Evolutionary conservation across 2,329 filamentous ascomycete genomes (phyloP).

Genomic region (Drechslerella dactyloides): DNA sequence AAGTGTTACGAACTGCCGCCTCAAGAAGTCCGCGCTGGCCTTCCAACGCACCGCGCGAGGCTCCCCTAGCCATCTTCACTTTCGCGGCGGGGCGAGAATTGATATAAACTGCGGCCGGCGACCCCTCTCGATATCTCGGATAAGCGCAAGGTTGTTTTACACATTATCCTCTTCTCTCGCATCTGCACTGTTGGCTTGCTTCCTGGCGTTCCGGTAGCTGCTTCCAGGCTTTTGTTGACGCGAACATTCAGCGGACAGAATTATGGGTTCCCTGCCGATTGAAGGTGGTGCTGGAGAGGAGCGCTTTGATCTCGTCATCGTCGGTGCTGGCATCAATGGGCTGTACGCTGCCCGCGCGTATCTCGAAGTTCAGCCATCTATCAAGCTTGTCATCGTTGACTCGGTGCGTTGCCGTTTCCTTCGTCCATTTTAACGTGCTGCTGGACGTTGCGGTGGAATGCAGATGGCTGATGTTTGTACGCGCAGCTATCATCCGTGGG

Average conservation of each 20-base stretch:
- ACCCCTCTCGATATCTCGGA: neutral
- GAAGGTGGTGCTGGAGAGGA: constrained; percentile 24
- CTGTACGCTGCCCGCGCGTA: constrained; percentile 36
- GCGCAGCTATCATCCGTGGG: constrained; percentile 57
- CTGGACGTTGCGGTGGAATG: neutral
- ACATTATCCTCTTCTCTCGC: neutral
- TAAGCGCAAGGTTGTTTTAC: neutral
- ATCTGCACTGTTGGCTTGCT: neutral
- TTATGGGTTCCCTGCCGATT: constrained; percentile 35
- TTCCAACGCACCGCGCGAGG: constrained; percentile 11
- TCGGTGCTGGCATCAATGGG: constrained; percentile 55
- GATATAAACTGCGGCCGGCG: constrained; percentile 1
- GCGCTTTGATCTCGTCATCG: constrained; percentile 54
- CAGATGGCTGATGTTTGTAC: neutral
- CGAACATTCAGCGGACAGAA: constrained; percentile 26
- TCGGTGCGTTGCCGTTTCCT: constrained; percentile 47
- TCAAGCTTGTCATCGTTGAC: constrained; percentile 61
- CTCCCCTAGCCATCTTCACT: neutral
- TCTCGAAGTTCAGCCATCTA: constrained; percentile 59
- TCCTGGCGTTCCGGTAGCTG: too few species aligned
- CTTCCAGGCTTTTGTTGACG: constrained; percentile 11
- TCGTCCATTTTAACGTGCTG: neutral
- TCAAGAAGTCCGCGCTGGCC: constrained; percentile 26
- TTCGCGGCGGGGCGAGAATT: neutral
- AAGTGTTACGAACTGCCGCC: constrained; percentile 20